phyloP scores from a whole-genome alignment of 1,284 basidiomycete species.

The Heterobasidion parviporum region DNA sequence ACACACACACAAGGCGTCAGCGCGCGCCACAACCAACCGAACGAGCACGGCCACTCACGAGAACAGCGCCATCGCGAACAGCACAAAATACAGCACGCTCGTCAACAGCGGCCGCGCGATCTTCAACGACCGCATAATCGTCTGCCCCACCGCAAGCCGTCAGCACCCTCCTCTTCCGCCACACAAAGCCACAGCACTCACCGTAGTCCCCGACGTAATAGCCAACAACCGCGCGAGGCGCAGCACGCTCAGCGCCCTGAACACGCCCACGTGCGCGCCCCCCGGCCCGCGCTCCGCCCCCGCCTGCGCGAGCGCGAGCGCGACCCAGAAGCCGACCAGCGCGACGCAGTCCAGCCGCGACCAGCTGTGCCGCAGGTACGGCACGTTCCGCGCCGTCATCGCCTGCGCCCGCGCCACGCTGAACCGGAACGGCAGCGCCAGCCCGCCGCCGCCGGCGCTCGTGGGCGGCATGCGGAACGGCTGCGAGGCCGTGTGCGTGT shows the following conservation, averaged over 20 bases:
- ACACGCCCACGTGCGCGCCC: slow-evolving; percentile 73
- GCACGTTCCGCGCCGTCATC: slow-evolving; percentile 56
- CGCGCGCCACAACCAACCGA: background rate
- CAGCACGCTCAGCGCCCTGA: slow-evolving; percentile 86
- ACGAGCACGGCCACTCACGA: slow-evolving; percentile 42
- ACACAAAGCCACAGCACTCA: slow-evolving; percentile 26
- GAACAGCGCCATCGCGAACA: slow-evolving; percentile 88
- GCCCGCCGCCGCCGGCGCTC: slow-evolving; percentile 22
- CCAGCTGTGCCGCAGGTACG: slow-evolving; percentile 93
- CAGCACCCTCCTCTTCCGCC: background rate
- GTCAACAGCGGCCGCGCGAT: slow-evolving; percentile 82
- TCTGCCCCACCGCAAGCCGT: slow-evolving; percentile 32
- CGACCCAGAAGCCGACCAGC: slow-evolving; percentile 76
- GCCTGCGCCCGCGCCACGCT: slow-evolving; percentile 46
- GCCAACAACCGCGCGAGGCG: slow-evolving; percentile 80
- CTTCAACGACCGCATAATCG: slow-evolving; percentile 92
- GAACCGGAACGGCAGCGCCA: slow-evolving; percentile 61
- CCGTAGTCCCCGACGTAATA: slow-evolving; percentile 88
- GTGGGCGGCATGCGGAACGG: slow-evolving; percentile 37
- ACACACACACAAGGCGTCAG: background rate
- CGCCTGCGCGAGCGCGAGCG: slow-evolving; percentile 60
- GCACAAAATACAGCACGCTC: slow-evolving; percentile 84
- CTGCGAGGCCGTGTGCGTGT: slow-evolving; percentile 34
- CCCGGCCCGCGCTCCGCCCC: slow-evolving; percentile 57
- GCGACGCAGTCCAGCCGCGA: slow-evolving; percentile 87